These are phyloP conservation scores for Nicotiana attenuata DNA, from an alignment of 257 asterid genomes.

Conservation along the genomic window DNA sequence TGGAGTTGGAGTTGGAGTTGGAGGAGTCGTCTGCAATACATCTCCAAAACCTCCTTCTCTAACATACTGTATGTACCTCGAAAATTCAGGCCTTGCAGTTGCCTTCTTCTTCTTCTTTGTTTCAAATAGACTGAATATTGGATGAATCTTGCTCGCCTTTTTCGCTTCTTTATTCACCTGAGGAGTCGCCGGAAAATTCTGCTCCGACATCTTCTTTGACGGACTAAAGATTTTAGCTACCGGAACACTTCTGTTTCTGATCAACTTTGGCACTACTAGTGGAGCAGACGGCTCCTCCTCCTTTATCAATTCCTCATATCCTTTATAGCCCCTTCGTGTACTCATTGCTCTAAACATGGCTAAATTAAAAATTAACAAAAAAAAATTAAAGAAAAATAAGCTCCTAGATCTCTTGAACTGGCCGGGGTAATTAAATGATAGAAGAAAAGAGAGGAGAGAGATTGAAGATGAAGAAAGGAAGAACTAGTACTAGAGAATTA, in stretches of 20 bases:
- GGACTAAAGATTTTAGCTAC: constrained; percentile 1
- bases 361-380: neutral
- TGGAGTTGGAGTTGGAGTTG: constrained; percentile 17
- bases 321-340: constrained; percentile 11
- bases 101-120: constrained; percentile 39
- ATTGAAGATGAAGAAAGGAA: neutral
- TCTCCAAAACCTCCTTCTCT: constrained; percentile 54
- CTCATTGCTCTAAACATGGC: constrained; percentile 19
- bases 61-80: constrained; percentile 65
- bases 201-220: neutral
- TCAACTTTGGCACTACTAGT: constrained; percentile 11
- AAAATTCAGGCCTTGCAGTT: constrained; percentile 68
- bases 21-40: constrained; percentile 16
- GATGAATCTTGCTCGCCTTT: constrained; percentile 16
- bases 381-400: neutral
- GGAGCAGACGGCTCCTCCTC: neutral
- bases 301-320: constrained; percentile 12
- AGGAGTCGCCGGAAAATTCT: neutral
- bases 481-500: neutral
- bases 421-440: neutral
- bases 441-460: neutral
- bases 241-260: constrained; percentile 8
- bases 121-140: constrained; percentile 20
- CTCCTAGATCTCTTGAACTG: neutral
- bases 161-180: constrained; percentile 5